phyloP scores from a whole-genome alignment of 768 basidiomycete species.

The Butyriboletus loyo region DNA sequence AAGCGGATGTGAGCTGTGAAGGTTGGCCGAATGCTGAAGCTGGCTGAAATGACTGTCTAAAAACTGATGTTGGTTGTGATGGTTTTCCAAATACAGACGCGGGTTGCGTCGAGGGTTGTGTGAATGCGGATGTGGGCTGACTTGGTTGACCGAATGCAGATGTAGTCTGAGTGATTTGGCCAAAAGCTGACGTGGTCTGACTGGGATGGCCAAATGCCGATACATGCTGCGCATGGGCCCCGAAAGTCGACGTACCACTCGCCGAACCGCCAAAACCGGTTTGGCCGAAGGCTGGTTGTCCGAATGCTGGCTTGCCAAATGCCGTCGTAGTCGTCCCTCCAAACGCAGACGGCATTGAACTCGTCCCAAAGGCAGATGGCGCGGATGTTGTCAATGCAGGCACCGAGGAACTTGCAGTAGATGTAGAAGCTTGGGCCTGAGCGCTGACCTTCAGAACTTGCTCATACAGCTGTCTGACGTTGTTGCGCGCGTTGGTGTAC shows the following conservation, averaged over 20 bases:
- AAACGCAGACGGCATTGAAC: slow-evolving; percentile 31
- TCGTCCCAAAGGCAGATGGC: slow-evolving; percentile 39
- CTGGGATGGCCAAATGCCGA: slow-evolving; percentile 39
- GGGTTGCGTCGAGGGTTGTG: slow-evolving; percentile 28
- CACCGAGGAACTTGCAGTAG: slow-evolving; percentile 9
- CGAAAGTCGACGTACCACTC: slow-evolving; percentile 30
- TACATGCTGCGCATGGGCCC: slow-evolving; percentile 29
- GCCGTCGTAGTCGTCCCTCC: slow-evolving; percentile 25
- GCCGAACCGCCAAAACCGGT: slow-evolving; percentile 25
- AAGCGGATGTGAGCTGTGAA: slow-evolving; percentile 25
- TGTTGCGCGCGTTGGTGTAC: slow-evolving; percentile 46
- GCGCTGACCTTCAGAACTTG: slow-evolving; percentile 47
- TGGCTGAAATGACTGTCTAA: slow-evolving; percentile 34
- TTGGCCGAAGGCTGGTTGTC: slow-evolving; percentile 40
- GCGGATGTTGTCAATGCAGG: slow-evolving; percentile 28
- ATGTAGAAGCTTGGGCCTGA: slow-evolving; percentile 11
- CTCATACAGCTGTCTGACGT: slow-evolving; percentile 48
- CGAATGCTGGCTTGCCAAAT: slow-evolving; percentile 33
- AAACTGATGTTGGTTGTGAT: slow-evolving; percentile 25
- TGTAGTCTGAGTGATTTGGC: slow-evolving; percentile 27
- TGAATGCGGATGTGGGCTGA: slow-evolving; percentile 27
- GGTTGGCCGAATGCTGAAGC: slow-evolving; percentile 39
- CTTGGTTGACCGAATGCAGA: slow-evolving; percentile 34
- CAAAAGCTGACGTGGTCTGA: slow-evolving; percentile 37
- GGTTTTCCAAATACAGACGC: slow-evolving; percentile 33